Conservation (phyloP, 2,329 filamentous ascomycete species). For the Xylariaceae sp. region DNA sequence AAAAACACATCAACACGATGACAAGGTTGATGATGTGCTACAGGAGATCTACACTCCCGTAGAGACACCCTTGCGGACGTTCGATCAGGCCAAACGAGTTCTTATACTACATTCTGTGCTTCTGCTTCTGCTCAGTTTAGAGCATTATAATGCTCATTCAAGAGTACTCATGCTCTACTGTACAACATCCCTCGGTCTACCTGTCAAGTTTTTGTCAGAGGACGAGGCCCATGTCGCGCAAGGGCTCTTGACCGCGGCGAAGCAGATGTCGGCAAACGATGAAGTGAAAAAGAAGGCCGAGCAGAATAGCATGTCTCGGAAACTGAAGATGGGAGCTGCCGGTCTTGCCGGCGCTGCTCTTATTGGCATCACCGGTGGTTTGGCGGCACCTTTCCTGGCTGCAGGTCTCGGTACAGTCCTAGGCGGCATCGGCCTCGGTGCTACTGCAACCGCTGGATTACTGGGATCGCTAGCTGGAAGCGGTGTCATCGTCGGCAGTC, state of each 20-base stretch:
- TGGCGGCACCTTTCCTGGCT: constrained; percentile 72
- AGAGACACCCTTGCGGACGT: constrained; percentile 54
- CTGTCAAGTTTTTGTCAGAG: constrained; percentile 57
- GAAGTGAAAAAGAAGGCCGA: constrained; percentile 59
- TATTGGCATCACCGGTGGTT: constrained; percentile 67
- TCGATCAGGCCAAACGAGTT: constrained; percentile 55
- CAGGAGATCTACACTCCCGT: constrained; percentile 54
- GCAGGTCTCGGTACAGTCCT: constrained; percentile 76
- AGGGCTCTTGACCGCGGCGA: constrained; percentile 67
- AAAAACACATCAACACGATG: constrained; percentile 30
- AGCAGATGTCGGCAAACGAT: constrained; percentile 58
- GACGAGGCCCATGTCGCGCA: constrained; percentile 72
- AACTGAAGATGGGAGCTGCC: constrained; percentile 62
- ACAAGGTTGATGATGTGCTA: constrained; percentile 45
- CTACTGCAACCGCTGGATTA: constrained; percentile 71
- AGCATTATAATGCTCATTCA: constrained; percentile 72
- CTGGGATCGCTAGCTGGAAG: constrained; percentile 77
- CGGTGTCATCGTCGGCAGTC: constrained; percentile 68
- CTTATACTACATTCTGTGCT: constrained; percentile 68
- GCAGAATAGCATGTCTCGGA: constrained; percentile 56
- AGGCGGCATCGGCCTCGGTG: constrained; percentile 72
- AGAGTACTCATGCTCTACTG: constrained; percentile 65
- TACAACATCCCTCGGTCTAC: constrained; percentile 65
- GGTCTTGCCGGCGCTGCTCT: constrained; percentile 47
- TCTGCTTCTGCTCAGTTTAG: constrained; percentile 66